Base-by-base conservation (phyloP, 345 rosid genomes). In the Litchi chinensis region DNA sequence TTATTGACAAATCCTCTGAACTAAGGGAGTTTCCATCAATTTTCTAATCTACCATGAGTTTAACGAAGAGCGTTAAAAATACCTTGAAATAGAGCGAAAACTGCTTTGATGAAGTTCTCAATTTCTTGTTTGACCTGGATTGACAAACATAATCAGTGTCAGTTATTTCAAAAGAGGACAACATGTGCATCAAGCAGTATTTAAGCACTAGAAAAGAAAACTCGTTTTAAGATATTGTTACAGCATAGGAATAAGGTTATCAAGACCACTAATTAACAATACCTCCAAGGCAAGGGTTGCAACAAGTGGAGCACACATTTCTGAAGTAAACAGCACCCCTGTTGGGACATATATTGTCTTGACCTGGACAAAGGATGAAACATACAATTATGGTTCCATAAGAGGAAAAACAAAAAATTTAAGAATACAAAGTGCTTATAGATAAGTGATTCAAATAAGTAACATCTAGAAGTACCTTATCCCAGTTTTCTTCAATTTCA, bases 401-500 rank as follows among this genome's bases (percentile, higher is more conserved):
- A 72, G 37, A 37, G 0, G 39, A 71, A 6, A 76, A 44, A 78
- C 40, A 12, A 50, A 62, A 65, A 37, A 63, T 26, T 50, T 15
- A 37, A 24, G 16, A 73, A 24, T 59, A 74, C n/a, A 28, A 12
- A n/a, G 26, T n/a, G 13, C 15, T 68, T 0, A 62, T 22, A 50
- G 26, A 26, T 9, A 64, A 40, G 13, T 43, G 48, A 74, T 21
- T 18, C 19, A 43, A 71, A n/a, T n/a, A 41, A 73, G 71, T 32
- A 21, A 70, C 48, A 54, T 78, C 32, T 46, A 41, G 57, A 39
- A 57, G 28, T 75, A 91, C 99, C 94, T 95, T 95, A 82, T 95
- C 98, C 98, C 99, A 95, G 77, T 95, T 95, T 86, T 95, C 99
- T 85, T 95, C 99, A 8, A 95, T 93, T 37, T 95, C 99, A 79